Evolutionary conservation across 192 early-diverging fungal species (phyloP), one percentile per base, ranked within the genome.

Genomic region (Coemansia sp.): DNA sequence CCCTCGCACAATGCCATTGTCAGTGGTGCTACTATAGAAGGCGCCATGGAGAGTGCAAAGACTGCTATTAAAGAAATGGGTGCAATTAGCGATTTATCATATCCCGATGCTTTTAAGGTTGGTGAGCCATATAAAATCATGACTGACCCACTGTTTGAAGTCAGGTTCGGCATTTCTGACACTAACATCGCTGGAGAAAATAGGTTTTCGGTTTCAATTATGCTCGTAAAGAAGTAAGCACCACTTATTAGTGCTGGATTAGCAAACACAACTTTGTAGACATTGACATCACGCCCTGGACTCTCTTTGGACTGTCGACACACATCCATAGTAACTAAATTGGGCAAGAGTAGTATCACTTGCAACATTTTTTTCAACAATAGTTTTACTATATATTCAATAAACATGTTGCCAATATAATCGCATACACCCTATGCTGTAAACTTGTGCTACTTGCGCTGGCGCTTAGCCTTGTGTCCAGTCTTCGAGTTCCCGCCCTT

Each of bases 401-500:
- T 18, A 29, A 53, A 53, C 45, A 29, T 53, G 0, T 53, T 20
- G 50, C 1, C 27, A 27, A 29, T 29, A 27, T 53, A 3, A 5
- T 13, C 0, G 24, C 50, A 53, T 53, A 29, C 12, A 30, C 10
- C 11, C 8, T 24, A 32, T 16, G 24, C 16, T 56, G 16, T 32
- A 56, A 56, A 32, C 15, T 12, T 4, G 7, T 37, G 1, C 29
- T 62, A 62, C 27, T 62, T 62, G 61, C 61, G 61, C 41, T 62
- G 61, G 61, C 61, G 61, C 43, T 62, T 62, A 15, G 43, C 30
- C 38, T 44, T 62, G 41, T 41, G 27, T 44, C 4, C 43, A 2
- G 41, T 22, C 40, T 62, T 62, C 5, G 38, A 62, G 40, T 29
- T 62, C 8, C 58, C 58, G 37, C 58, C 58, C 20, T 59, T 59